phyloP scores from a whole-genome alignment of 1,139 yeast genomes.

The Magnusiomyces paraingens region DNA sequence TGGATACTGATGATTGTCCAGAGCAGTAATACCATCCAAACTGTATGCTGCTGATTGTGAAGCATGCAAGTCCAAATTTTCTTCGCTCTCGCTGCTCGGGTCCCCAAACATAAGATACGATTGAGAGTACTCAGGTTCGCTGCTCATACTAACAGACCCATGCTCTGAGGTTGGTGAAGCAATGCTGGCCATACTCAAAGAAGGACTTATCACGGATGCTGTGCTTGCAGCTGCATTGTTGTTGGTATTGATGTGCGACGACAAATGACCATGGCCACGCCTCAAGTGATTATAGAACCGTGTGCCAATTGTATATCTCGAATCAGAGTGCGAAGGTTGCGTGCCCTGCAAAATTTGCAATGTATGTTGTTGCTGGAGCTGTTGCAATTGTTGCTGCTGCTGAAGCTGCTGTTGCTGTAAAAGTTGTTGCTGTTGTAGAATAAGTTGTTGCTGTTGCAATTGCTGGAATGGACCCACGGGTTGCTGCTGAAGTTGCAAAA shows the following conservation, averaged over 20 bases:
- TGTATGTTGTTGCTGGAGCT: background rate
- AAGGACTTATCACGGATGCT: background rate
- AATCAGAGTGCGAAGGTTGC: background rate
- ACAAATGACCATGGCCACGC: background rate
- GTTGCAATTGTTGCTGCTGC: background rate
- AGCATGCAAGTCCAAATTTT: constrained; percentile 2
- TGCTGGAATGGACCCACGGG: background rate
- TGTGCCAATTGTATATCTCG: constrained; percentile 7
- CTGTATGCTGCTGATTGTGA: constrained; percentile 6
- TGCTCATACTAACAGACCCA: background rate
- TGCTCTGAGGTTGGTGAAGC: background rate
- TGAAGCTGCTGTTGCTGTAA: background rate
- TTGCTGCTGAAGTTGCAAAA: no score
- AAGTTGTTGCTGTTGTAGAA: background rate
- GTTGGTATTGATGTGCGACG: background rate
- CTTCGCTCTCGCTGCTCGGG: constrained; percentile 6
- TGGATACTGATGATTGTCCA: background rate
- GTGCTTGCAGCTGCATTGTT: background rate
- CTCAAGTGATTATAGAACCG: constrained; percentile 3
- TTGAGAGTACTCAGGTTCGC: background rate
- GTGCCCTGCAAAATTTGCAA: background rate
- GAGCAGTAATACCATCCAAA: background rate
- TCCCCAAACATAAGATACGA: constrained; percentile 1
- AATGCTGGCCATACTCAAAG: background rate
- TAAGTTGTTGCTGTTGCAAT: constrained; percentile 1